Base-by-base conservation (phyloP, 1,139 yeast genomes). In the Taiozyma sp. region DNA sequence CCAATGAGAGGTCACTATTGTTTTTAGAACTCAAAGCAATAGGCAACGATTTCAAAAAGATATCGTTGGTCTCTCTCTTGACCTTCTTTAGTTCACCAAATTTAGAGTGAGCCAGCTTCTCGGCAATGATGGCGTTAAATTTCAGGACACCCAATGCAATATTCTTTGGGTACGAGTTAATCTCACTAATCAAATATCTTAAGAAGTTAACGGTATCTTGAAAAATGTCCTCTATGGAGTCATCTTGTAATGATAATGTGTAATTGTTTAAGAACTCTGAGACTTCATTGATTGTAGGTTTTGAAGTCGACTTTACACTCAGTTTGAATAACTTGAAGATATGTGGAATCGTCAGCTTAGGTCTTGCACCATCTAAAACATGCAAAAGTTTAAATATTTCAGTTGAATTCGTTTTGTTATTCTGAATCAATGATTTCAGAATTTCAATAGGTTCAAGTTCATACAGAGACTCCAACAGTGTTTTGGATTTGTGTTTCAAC, bases 311-410 rank as follows among this genome's bases (percentile, higher is more conserved):
- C 44, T 50, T 44, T 9, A 47, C 38, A 2, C 55, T 43, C 2
- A 46, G 51, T 10, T 34, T 47, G 29, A 57, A 51, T 8, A 61
- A 38, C 24, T 52, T 53, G 47, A 58, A 59, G 24, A 62, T 59
- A 40, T 53, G 56, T 13, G 96, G 95, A 23, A 91, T 71, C 0
- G 96, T 87, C 5, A 81, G 62, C 53, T 84, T 89, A 0, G 96
- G 87, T 56, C 89, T 80, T 3, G 96, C 87, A 0, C 96, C 95
- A 68, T 92, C 97, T 47, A 93, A 71, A 10, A 88, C 84, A 65
- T 87, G 91, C 29, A 87, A 69, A 4, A 89, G 62, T 58, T 85
- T 86, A 57, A 78, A 74, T 6, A 76, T 67, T 27, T 65, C 52
- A 9, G 60, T 43, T 61, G 67, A 51, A 60, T 65, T 53, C 60